Evolutionary conservation across 2,329 filamentous ascomycete genomes (phyloP).

Genomic region (Clarireedia monteithiana): DNA sequence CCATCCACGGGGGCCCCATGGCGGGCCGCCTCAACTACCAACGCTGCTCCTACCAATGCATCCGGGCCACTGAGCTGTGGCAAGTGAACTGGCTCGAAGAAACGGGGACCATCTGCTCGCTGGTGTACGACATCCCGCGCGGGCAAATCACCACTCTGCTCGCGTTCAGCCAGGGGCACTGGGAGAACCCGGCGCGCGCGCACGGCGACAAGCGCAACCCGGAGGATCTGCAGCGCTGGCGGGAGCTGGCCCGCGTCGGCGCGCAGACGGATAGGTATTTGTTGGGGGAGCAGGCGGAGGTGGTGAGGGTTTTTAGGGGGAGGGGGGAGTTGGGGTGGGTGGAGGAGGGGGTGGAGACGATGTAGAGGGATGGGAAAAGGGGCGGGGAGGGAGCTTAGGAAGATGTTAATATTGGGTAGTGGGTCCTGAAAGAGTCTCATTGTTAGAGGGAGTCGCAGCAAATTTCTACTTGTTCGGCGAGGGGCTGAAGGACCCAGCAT

Average conservation of each 20-base stretch:
- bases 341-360: conserved; percentile 26
- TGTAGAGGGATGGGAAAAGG: background rate
- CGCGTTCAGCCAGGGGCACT: conserved; percentile 46
- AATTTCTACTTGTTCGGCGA: too few relatives aligned
- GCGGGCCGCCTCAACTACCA: background rate
- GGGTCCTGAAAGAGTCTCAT: too few relatives aligned
- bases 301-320: conserved; percentile 42
- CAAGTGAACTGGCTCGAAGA: background rate
- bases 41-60: background rate
- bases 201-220: conserved; percentile 48
- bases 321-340: conserved; percentile 41
- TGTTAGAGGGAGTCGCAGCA: too few relatives aligned
- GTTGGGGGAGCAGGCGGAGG: conserved; percentile 45
- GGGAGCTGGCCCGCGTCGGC: conserved; percentile 39
- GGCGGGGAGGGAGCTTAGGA: background rate
- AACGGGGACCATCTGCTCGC: background rate
- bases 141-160: conserved; percentile 41
- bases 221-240: conserved; percentile 45
- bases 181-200: conserved; percentile 42
- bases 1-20: background rate
- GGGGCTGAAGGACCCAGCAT: too few relatives aligned
- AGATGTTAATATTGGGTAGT: too few relatives aligned
- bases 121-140: background rate
- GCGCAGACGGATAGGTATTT: conserved; percentile 42
- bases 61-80: background rate